A percentile compares a stretch with the other conserved stretches of the same genome.
Conservation (phyloP, 169 alveolate species). For the Blepharisma undulans region DNA sequence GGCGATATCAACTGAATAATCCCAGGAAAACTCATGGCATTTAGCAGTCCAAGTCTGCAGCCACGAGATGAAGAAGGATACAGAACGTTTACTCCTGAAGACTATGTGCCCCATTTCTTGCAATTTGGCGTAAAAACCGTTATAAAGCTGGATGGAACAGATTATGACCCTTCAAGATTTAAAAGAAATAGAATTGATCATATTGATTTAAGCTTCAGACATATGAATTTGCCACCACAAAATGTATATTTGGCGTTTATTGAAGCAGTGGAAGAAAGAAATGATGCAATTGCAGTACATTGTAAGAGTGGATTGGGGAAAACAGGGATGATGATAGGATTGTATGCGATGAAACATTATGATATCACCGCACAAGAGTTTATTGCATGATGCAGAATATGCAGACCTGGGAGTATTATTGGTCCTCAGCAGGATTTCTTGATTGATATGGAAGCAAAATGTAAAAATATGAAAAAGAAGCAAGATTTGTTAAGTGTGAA, state of each 20-base stretch:
- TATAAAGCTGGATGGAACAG: constrained; percentile 89
- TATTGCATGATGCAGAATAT: constrained; percentile 92
- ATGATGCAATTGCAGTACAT: constrained; percentile 92
- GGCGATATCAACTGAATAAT: constrained; percentile 94
- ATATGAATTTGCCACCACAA: constrained; percentile 92
- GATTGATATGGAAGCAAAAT: not conserved
- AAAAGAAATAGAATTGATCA: constrained; percentile 79
- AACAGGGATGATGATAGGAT: constrained; percentile 94
- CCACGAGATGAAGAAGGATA: constrained; percentile 67
- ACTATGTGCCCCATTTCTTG: constrained; percentile 89
- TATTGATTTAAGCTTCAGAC: constrained; percentile 85
- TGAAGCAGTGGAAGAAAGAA: constrained; percentile 84
- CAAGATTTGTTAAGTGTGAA: constrained; percentile 14
- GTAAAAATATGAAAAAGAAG: not conserved
- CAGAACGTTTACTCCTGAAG: constrained; percentile 84
- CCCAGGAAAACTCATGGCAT: constrained; percentile 92
- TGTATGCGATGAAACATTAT: constrained; percentile 90
- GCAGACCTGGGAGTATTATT: constrained; percentile 95
- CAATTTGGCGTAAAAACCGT: constrained; percentile 84
- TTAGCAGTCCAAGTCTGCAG: constrained; percentile 88
- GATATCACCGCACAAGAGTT: constrained; percentile 91
- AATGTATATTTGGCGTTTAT: constrained; percentile 85
- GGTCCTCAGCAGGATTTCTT: constrained; percentile 93
- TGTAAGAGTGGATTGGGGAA: constrained; percentile 98
- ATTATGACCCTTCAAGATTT: constrained; percentile 85